Evolutionary conservation across 192 early-diverging fungal genomes (phyloP).

Genomic region (Entomortierella lignicola): DNA sequence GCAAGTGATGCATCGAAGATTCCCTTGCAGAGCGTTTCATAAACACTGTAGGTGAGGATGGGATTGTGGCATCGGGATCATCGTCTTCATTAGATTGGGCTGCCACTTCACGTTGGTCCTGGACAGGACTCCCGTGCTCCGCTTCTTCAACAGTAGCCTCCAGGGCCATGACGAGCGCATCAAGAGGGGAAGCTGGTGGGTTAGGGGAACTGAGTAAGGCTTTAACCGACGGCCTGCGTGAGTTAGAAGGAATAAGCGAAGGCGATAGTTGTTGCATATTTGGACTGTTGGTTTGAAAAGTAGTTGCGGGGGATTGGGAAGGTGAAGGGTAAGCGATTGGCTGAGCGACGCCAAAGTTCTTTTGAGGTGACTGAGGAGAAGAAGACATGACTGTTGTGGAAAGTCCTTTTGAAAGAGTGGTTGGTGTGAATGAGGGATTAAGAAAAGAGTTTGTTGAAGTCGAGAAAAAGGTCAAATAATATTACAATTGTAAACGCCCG

Average conservation of each 20-base stretch:
- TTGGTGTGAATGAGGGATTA: no score
- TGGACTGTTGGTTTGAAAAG: neutral
- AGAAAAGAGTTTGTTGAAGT: no score
- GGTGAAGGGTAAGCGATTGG: conserved; percentile 35
- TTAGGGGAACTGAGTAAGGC: conserved; percentile 27
- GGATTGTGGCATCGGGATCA: conserved; percentile 50
- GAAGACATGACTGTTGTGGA: no score
- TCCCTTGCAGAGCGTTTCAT: conserved; percentile 34
- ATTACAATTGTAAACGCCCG: no score
- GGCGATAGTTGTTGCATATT: neutral
- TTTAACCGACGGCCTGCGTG: conserved; percentile 33
- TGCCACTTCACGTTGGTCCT: neutral
- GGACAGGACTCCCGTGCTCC: neutral
- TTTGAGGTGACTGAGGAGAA: no score
- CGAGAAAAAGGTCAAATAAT: no score
- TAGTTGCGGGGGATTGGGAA: conserved; percentile 28
- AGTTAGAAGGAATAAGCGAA: no score
- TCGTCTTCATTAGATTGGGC: conserved; percentile 19
- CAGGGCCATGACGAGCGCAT: conserved; percentile 56
- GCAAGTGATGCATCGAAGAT: conserved; percentile 36
- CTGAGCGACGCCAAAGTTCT: neutral
- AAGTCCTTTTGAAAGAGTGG: no score
- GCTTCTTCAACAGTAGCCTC: conserved; percentile 51
- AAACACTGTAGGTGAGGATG: conserved; percentile 44
- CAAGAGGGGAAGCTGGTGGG: conserved; percentile 49